Percentiles rank a stretch among this genome's conserved stretches.
Evolutionary conservation across 1,284 basidiomycete genomes (phyloP).

Genomic region (Pseudozyma pruni): DNA sequence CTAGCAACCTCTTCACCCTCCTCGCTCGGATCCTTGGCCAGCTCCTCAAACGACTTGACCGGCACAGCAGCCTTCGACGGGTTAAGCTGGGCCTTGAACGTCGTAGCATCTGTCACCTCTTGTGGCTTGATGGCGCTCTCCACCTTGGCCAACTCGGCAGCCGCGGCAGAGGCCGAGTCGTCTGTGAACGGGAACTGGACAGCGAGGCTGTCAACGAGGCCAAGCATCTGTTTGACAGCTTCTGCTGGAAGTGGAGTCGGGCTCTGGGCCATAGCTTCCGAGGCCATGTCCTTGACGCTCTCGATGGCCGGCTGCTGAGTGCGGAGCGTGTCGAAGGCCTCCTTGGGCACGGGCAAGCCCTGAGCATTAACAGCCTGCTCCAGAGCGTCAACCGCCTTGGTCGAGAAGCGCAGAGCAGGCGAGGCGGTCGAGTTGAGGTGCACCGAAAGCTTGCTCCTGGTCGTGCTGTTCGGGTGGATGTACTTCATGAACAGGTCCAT

Average conservation of each 20-base stretch:
- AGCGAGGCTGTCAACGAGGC: constrained; percentile 74
- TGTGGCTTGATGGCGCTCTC: constrained; percentile 70
- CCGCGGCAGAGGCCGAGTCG: constrained; percentile 72
- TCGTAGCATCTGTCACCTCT: constrained; percentile 76
- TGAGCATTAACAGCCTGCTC: constrained; percentile 73
- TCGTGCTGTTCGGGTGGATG: constrained; percentile 71
- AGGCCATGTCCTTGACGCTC: constrained; percentile 55
- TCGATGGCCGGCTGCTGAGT: constrained; percentile 71
- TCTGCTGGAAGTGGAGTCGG: constrained; percentile 66
- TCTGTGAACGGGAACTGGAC: constrained; percentile 70
- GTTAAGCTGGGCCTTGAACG: constrained; percentile 76
- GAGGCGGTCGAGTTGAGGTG: constrained; percentile 70
- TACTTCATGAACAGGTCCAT: constrained; percentile 78
- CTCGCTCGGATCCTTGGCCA: constrained; percentile 34
- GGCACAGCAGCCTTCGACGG: constrained; percentile 70
- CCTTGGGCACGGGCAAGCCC: constrained; percentile 73
- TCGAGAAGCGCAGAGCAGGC: constrained; percentile 74
- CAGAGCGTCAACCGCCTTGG: constrained; percentile 76
- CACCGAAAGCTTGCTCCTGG: constrained; percentile 55
- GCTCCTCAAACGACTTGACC: constrained; percentile 56
- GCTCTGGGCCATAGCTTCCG: constrained; percentile 65
- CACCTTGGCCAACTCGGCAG: constrained; percentile 62
- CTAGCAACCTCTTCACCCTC: constrained; percentile 35
- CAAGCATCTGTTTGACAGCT: constrained; percentile 72
- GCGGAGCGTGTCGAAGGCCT: constrained; percentile 71